Evolutionary conservation across 495 filamentous ascomycete genomes (phyloP).

Genomic region (Immersiella caudata): DNA sequence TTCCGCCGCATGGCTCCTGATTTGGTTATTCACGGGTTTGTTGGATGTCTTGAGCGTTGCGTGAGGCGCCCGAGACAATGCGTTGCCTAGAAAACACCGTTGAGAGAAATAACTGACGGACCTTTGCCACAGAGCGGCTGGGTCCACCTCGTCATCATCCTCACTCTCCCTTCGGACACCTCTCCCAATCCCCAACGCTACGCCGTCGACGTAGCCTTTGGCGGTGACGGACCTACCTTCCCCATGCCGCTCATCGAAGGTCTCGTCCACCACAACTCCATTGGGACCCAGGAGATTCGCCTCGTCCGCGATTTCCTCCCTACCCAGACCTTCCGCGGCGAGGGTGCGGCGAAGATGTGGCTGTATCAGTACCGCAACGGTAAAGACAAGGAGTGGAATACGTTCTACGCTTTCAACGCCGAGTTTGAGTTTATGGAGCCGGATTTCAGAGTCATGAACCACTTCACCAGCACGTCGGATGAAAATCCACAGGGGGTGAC

Average conservation of each 20-base stretch:
- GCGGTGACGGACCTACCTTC: conserved; percentile 58
- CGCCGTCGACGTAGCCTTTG: conserved; percentile 67
- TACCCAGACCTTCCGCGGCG: conserved; percentile 43
- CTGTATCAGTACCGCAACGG: conserved; percentile 63
- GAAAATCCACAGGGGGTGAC: conserved; percentile 53
- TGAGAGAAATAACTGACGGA: too few species aligned
- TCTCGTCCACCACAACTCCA: conserved; percentile 39
- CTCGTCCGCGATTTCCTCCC: conserved; percentile 51
- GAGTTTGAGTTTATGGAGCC: conserved; percentile 62
- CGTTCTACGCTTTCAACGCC: conserved; percentile 59
- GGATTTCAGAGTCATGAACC: conserved; percentile 66
- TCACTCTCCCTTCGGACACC: conserved; percentile 45
- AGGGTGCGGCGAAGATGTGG: conserved; percentile 55
- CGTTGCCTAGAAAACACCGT: too few species aligned
- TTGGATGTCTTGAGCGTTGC: too few species aligned
- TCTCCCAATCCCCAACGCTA: conserved; percentile 39
- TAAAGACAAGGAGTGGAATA: conserved; percentile 51
- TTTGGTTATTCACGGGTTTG: too few species aligned
- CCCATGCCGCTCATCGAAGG: conserved; percentile 56
- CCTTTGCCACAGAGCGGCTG: too few species aligned
- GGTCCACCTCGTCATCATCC: conserved; percentile 63
- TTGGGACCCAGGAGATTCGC: conserved; percentile 55
- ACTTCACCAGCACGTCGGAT: conserved; percentile 50
- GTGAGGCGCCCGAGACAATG: too few species aligned
- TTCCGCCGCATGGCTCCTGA: too few species aligned